These are phyloP conservation scores for Wickerhamiella pararugosa DNA, from an alignment of 1,139 yeast genomes.

Conservation along the genomic window DNA sequence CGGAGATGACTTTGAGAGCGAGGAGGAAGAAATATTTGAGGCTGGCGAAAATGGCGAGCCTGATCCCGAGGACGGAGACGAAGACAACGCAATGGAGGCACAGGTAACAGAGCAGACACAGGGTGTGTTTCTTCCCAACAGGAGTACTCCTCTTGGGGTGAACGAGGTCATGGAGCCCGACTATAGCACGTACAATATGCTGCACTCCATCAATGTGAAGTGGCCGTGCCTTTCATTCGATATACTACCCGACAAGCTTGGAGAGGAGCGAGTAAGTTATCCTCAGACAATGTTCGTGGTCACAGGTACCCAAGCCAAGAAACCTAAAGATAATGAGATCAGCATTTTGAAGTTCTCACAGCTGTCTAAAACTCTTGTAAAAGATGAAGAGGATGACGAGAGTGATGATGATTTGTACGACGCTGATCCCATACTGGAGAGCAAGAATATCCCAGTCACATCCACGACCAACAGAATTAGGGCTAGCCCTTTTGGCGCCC, in stretches of 20 bases:
- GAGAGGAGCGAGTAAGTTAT: slow-evolving; percentile 73
- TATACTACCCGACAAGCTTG: slow-evolving; percentile 70
- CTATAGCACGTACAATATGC: slow-evolving; percentile 90
- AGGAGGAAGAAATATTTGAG: slow-evolving; percentile 37
- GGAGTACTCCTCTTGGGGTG: slow-evolving; percentile 80
- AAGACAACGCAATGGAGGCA: slow-evolving; percentile 19
- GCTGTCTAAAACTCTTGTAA: slow-evolving; percentile 68
- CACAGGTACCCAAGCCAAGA: slow-evolving; percentile 90
- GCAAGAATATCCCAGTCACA: slow-evolving; percentile 59
- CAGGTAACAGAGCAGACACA: slow-evolving; percentile 21
- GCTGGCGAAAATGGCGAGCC: slow-evolving; percentile 43
- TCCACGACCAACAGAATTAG: slow-evolving; percentile 83
- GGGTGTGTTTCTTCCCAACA: slow-evolving; percentile 65
- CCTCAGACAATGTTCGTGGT: slow-evolving; percentile 81
- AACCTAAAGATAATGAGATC: slow-evolving; percentile 75
- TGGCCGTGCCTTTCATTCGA: slow-evolving; percentile 97
- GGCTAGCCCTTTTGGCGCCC: slow-evolving; percentile 63
- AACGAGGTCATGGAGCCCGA: slow-evolving; percentile 96
- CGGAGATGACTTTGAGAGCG: slow-evolving; percentile 91
- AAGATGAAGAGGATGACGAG: slow-evolving; percentile 59
- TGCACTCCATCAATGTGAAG: slow-evolving; percentile 82
- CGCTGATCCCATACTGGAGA: slow-evolving; percentile 77
- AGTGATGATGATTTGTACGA: slow-evolving; percentile 58
- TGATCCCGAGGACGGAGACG: slow-evolving; percentile 36
- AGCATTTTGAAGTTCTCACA: slow-evolving; percentile 72